phyloP scores from a whole-genome alignment of 2,329 filamentous ascomycete species.

The Biscogniauxia mediterranea region DNA sequence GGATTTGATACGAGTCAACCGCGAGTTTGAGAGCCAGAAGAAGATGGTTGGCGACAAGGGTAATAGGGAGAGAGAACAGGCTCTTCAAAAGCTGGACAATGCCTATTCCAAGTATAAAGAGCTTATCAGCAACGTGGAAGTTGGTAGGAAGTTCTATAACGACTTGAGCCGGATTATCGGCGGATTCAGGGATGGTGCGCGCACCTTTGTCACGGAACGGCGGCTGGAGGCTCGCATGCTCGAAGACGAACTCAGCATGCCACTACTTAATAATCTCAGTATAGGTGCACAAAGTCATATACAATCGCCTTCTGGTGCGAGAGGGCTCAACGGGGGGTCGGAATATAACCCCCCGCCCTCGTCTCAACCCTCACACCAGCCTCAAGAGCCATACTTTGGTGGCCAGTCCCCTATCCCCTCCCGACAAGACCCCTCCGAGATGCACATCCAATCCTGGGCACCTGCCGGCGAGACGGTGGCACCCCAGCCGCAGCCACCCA shows the following conservation, averaged over 20 bases:
- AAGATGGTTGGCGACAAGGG: conserved; percentile 61
- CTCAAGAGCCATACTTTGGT: conserved; percentile 30
- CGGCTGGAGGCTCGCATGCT: conserved; percentile 76
- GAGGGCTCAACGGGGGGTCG: conserved; percentile 4
- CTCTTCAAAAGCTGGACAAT: conserved; percentile 82
- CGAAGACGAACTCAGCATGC: conserved; percentile 35
- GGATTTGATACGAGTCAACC: conserved; percentile 72
- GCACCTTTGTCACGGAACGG: conserved; percentile 76
- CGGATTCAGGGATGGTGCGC: conserved; percentile 72
- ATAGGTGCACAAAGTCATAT: conserved; percentile 16
- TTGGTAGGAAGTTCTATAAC: conserved; percentile 94
- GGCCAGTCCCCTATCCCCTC: conserved; percentile 23
- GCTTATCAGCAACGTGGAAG: conserved; percentile 86
- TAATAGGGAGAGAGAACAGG: conserved; percentile 75
- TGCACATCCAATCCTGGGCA: conserved; percentile 57
- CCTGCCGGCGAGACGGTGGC: conserved; percentile 46
- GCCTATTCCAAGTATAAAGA: conserved; percentile 97
- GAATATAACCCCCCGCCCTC: conserved; percentile 9
- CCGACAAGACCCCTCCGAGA: conserved; percentile 39
- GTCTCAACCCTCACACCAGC: conserved; percentile 23
- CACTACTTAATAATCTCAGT: conserved; percentile 28
- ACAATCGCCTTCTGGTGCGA: conserved; percentile 6
- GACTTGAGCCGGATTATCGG: conserved; percentile 86
- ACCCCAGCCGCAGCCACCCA: conserved; percentile 42
- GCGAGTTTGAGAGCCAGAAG: conserved; percentile 71